Conservation (phyloP, 2,329 filamentous ascomycete genomes). For the Passalora sequoiae region DNA sequence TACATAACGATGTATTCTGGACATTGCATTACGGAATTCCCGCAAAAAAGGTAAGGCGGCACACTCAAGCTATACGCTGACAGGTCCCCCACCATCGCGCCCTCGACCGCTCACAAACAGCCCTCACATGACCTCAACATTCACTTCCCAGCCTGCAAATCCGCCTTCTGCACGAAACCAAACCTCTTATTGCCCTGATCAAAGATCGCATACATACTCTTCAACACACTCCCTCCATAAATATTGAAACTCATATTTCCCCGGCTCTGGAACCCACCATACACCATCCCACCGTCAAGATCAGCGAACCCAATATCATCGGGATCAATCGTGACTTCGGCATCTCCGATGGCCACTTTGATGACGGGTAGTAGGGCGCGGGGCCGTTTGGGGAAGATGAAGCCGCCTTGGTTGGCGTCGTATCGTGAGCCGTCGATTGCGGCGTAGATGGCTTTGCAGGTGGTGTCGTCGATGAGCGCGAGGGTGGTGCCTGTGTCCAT, state of each 20-base stretch:
- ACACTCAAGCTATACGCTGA: no score
- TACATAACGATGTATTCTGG: no score
- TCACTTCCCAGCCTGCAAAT: slow-evolving; percentile 7
- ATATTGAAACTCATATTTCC: slow-evolving; percentile 58
- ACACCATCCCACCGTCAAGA: slow-evolving; percentile 52
- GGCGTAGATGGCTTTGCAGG: slow-evolving; percentile 59
- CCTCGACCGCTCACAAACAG: no score
- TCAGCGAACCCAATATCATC: slow-evolving; percentile 58
- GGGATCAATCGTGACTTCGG: slow-evolving; percentile 57
- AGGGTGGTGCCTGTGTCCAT: slow-evolving; percentile 68
- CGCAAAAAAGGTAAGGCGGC: no score
- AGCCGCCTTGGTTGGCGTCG: slow-evolving; percentile 44
- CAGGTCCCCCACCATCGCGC: no score
- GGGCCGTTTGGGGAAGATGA: slow-evolving; percentile 55
- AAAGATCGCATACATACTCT: slow-evolving; percentile 62
- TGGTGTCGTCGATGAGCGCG: slow-evolving; percentile 57
- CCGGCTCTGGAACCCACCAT: slow-evolving; percentile 61
- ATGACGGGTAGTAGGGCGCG: slow-evolving; percentile 55
- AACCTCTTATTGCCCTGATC: slow-evolving; percentile 57
- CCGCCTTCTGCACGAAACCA: slow-evolving; percentile 49
- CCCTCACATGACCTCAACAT: no score
- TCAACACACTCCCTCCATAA: slow-evolving; percentile 59
- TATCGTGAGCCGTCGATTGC: slow-evolving; percentile 55
- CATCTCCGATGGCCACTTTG: slow-evolving; percentile 59
- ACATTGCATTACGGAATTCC: no score